Conservation (phyloP, 2,329 filamentous ascomycete genomes). For the Fusarium camptoceras region DNA sequence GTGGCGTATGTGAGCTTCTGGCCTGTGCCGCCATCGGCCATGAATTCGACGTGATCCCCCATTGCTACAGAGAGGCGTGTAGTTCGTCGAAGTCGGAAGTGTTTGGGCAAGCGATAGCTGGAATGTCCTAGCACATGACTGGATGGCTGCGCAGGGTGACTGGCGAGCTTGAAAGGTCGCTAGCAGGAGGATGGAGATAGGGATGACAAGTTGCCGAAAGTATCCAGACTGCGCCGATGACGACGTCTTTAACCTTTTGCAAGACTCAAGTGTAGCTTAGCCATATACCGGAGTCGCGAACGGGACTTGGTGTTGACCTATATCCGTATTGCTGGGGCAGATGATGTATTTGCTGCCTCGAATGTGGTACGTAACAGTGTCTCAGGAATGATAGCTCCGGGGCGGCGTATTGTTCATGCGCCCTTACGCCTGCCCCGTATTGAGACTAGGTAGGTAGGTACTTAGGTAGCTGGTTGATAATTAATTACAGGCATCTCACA, state of each 20-base stretch:
- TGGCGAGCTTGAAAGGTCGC: slow-evolving; percentile 5
- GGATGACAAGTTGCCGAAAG: slow-evolving; percentile 12
- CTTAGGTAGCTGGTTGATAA: not conserved
- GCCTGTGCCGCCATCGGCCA: slow-evolving; percentile 79
- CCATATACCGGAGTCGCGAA: slow-evolving; percentile 11
- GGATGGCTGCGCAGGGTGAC: slow-evolving; percentile 11
- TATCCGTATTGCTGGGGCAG: slow-evolving; percentile 8
- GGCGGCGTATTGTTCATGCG: slow-evolving; percentile 48
- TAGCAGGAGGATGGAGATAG: slow-evolving; percentile 8
- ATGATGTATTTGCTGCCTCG: slow-evolving; percentile 40
- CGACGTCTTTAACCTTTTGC: slow-evolving; percentile 23
- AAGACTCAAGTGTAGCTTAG: slow-evolving; percentile 9
- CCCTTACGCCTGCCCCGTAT: slow-evolving; percentile 16
- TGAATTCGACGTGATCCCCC: slow-evolving; percentile 44
- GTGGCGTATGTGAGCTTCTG: slow-evolving; percentile 83
- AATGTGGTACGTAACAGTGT: slow-evolving; percentile 29
- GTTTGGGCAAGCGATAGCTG: slow-evolving; percentile 20
- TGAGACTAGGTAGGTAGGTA: slow-evolving; percentile 13
- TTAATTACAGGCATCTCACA: not conserved
- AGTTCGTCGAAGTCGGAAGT: slow-evolving; percentile 14
- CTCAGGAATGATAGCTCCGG: slow-evolving; percentile 33
- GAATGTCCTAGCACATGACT: slow-evolving; percentile 43
- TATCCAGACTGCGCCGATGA: slow-evolving; percentile 19
- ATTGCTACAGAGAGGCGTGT: slow-evolving; percentile 19
- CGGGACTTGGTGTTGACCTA: slow-evolving; percentile 17